Base-by-base conservation (phyloP, 2,329 filamentous ascomycete genomes). In the Curvularia hawaiiensis region DNA sequence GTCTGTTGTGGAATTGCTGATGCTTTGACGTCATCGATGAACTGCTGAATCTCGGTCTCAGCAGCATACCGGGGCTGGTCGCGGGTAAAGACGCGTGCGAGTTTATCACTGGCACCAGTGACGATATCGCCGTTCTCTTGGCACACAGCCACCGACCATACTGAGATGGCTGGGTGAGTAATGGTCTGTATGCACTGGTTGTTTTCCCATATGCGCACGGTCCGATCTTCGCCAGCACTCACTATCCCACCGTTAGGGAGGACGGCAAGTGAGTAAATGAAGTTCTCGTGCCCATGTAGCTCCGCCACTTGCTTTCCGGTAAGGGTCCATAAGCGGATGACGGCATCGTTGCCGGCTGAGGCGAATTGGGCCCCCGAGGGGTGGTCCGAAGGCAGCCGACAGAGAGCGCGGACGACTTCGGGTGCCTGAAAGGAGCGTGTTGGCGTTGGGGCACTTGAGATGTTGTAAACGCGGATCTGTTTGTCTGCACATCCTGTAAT, bases 81-180 rank as follows among this genome's bases (percentile, higher is more conserved):
- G 68, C 92, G 85, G 12, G 88, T 94, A 73, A 98, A 99, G 56
- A 98, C 82, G 43, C 95, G 88, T 9, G 92, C 88, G 44, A 94
- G 80, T 54, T 90, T 88, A 72, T 99, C 95, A 74, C 94, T 99
- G 28, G 94, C 89, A 31, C 94, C 95, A 3, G 91, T 91, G n/a
- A 92, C 91, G 59, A 99, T 94, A 69, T 99, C 96, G 22, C 95
- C 94, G 47, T 86, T 96, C 61, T 91, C 87, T 0, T 83, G 72
- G 70, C 91, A 95, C 11, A 86, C 90, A n/a, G 92, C 90, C 18
- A 99, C 92, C 14, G 87, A 84, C 95, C 95, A 99, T 5, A 99
- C 93, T 0, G 94, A 98, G 54, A 98, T 96, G 10, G 95, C 95
- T 11, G 95, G 95, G 70, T 97, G 92, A 1, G 94, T 97, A 63